These are phyloP conservation scores for Ustulina deusta DNA, from an alignment of 2,329 filamentous ascomycete genomes.

Conservation along the genomic window DNA sequence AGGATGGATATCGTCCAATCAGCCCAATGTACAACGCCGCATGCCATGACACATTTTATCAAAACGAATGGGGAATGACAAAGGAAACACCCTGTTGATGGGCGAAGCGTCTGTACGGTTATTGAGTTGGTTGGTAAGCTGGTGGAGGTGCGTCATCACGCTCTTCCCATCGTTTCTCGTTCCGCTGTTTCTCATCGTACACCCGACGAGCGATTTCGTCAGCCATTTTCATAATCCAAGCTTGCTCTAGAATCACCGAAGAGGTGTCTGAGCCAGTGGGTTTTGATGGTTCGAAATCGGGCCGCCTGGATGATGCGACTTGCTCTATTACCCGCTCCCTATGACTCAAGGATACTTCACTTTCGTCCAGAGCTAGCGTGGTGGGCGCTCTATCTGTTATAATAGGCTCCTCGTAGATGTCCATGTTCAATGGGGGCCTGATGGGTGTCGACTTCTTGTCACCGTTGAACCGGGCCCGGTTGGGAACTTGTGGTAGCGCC, in stretches of 20 bases:
- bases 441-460: conserved; percentile 49
- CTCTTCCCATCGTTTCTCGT: conserved; percentile 65
- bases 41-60: conserved; percentile 34
- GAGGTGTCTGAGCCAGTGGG: conserved; percentile 61
- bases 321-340: conserved; percentile 47
- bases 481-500: conserved; percentile 41
- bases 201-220: conserved; percentile 89
- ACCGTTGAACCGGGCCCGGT: conserved; percentile 58
- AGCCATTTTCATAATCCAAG: conserved; percentile 94
- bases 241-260: conserved; percentile 78
- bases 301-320: conserved; percentile 46
- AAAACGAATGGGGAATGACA: conserved; percentile 24
- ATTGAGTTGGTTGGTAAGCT: conserved; percentile 68
- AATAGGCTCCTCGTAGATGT: conserved; percentile 50
- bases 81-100: conserved; percentile 26
- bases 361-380: conserved; percentile 33
- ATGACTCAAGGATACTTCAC: conserved; percentile 29
- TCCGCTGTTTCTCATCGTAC: conserved; percentile 82
- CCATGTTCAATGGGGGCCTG: conserved; percentile 52
- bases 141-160: conserved; percentile 70
- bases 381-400: conserved; percentile 36
- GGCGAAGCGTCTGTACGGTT: conserved; percentile 42
- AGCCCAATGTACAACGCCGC: conserved; percentile 35
- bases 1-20: conserved; percentile 29
- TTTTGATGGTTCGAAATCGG: conserved; percentile 49